Conservation (phyloP, 441 rosid genomes). For the Capsella rubella region DNA sequence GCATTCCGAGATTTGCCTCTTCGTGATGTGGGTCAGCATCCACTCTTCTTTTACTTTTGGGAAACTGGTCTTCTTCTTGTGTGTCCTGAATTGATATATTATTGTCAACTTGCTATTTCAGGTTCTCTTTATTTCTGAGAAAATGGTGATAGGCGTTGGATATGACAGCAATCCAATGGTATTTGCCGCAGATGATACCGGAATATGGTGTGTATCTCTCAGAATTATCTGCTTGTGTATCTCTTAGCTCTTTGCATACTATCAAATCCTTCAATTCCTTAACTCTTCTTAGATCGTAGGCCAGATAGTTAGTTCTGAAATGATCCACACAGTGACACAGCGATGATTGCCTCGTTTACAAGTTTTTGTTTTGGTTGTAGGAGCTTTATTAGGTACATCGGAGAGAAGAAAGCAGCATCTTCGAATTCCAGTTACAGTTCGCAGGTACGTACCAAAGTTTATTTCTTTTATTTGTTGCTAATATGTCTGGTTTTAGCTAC, state of each 20-base stretch:
- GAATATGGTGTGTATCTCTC: slow-evolving; percentile 75
- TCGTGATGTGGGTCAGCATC: slow-evolving; percentile 99
- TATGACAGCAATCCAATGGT: slow-evolving; percentile 95
- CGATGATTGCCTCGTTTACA: slow-evolving; percentile 14
- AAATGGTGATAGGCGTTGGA: slow-evolving; percentile 91
- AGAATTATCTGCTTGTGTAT: slow-evolving; percentile 3
- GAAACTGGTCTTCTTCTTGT: slow-evolving; percentile 37
- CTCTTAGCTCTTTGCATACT: slow-evolving; percentile 2
- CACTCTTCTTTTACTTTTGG: slow-evolving; percentile 57
- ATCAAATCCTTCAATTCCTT: not conserved
- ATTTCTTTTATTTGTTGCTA: slow-evolving; percentile 8
- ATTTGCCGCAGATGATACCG: slow-evolving; percentile 94
- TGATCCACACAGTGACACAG: not conserved
- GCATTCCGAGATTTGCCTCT: slow-evolving; percentile 96
- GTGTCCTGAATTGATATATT: slow-evolving; percentile 39
- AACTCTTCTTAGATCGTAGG: not conserved
- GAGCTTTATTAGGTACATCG: slow-evolving; percentile 87
- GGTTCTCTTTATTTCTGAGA: slow-evolving; percentile 94
- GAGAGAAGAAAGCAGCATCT: slow-evolving; percentile 74
- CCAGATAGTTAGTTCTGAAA: not conserved
- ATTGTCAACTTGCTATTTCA: slow-evolving; percentile 44
- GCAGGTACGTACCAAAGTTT: slow-evolving; percentile 59
- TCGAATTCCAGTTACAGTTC: slow-evolving; percentile 82
- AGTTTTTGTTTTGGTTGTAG: slow-evolving; percentile 50
- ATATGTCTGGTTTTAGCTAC: not conserved